Evolutionary conservation across 1,284 basidiomycete genomes (phyloP).

Genomic region (Boletellus deceptivus): DNA sequence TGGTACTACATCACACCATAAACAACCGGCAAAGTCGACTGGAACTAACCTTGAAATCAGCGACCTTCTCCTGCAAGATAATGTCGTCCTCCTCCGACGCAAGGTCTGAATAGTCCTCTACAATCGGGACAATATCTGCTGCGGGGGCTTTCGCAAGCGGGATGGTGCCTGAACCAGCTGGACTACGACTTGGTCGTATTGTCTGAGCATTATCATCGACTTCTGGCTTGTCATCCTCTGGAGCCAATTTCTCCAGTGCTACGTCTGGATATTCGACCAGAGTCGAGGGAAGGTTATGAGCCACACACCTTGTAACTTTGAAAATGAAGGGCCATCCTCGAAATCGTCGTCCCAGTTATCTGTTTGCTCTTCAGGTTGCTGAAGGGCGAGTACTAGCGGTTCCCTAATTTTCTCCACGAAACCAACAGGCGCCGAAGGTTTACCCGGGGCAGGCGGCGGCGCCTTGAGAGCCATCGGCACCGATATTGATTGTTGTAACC

Average conservation of each 20-base stretch:
- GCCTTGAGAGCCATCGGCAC: conserved; percentile 29
- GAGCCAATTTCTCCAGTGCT: conserved; percentile 61
- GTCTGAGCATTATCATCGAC: conserved; percentile 74
- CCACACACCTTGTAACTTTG: conserved; percentile 70
- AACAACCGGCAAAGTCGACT: neutral
- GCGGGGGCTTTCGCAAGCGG: conserved; percentile 61
- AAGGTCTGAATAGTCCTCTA: conserved; percentile 90
- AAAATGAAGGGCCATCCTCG: conserved; percentile 86
- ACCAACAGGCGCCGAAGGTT: conserved; percentile 29
- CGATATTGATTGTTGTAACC: conserved; percentile 33
- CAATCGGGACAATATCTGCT: conserved; percentile 58
- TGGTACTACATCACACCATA: neutral
- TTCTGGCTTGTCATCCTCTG: conserved; percentile 63
- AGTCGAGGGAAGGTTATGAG: neutral
- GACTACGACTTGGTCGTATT: conserved; percentile 71
- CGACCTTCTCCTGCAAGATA: conserved; percentile 71
- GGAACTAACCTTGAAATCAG: conserved; percentile 69
- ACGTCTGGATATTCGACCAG: conserved; percentile 6
- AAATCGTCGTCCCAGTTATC: conserved; percentile 99
- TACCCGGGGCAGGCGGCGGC: conserved; percentile 21
- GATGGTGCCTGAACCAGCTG: conserved; percentile 47
- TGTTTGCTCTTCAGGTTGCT: conserved; percentile 76
- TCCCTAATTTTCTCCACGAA: conserved; percentile 58
- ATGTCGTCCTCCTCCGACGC: conserved; percentile 72
- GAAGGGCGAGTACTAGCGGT: conserved; percentile 55